Evolutionary conservation across 768 basidiomycete genomes (phyloP).

Genomic region (Fibroporia radiculosa): DNA sequence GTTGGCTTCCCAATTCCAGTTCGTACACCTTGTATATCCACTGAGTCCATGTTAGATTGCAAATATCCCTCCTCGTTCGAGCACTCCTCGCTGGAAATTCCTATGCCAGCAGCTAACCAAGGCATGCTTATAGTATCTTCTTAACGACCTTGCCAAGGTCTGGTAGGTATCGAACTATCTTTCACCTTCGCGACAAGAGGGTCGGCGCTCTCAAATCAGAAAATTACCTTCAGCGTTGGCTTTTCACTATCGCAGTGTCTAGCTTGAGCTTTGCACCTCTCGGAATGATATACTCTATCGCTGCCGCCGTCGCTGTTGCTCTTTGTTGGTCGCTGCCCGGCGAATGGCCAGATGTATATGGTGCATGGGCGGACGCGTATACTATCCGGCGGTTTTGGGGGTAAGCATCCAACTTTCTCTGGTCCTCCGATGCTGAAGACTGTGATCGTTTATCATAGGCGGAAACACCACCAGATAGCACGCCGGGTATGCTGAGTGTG

Average conservation of each 20-base stretch:
- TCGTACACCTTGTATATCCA: neutral
- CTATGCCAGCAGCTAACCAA: neutral
- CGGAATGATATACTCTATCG: neutral
- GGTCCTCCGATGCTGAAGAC: too few relatives aligned
- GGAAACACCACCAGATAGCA: slow-evolving; percentile 14
- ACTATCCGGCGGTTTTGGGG: slow-evolving; percentile 16
- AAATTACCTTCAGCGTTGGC: slow-evolving; percentile 2
- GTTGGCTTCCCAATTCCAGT: too few relatives aligned
- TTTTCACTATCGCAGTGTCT: slow-evolving; percentile 1
- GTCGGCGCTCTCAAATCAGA: neutral
- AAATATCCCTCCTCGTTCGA: slow-evolving; percentile 7
- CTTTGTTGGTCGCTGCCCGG: slow-evolving; percentile 1
- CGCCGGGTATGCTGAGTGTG: slow-evolving; percentile 10
- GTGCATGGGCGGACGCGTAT: slow-evolving; percentile 13
- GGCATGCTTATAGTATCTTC: neutral
- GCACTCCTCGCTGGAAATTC: slow-evolving; percentile 4
- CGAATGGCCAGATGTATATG: slow-evolving; percentile 15
- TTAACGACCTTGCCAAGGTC: slow-evolving; percentile 5
- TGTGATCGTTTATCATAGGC: slow-evolving; percentile 1
- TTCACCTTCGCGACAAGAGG: neutral
- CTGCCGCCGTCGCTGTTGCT: slow-evolving; percentile 5
- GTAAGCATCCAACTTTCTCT: slow-evolving; percentile 3
- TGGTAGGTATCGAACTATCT: slow-evolving; percentile 4
- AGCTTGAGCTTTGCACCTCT: slow-evolving; percentile 4
- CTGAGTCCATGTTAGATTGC: slow-evolving; percentile 3